Evolutionary conservation across 495 filamentous ascomycete species (phyloP).

Genomic region (Penicillium parvum): DNA sequence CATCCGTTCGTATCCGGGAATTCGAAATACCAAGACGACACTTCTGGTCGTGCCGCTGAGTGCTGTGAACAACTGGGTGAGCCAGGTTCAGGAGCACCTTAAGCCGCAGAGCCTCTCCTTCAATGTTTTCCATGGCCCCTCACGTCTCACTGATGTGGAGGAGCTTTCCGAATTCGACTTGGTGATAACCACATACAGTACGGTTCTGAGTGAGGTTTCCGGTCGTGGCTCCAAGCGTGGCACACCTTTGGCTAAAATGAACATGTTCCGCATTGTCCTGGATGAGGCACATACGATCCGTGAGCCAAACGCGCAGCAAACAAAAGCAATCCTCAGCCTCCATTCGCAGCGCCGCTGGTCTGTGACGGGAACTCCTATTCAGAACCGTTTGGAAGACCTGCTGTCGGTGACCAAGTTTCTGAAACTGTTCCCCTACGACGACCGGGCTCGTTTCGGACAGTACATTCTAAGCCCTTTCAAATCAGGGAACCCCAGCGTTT

Average conservation of each 20-base stretch:
- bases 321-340: conserved; percentile 78
- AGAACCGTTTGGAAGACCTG: conserved; percentile 89
- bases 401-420: conserved; percentile 88
- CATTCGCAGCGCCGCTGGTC: conserved; percentile 85
- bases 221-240: conserved; percentile 55
- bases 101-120: conserved; percentile 54
- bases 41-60: conserved; percentile 88
- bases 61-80: conserved; percentile 87
- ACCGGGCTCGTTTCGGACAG: conserved; percentile 65
- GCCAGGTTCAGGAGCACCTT: conserved; percentile 81
- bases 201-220: conserved; percentile 72
- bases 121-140: conserved; percentile 81
- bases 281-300: conserved; percentile 96
- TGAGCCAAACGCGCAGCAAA: conserved; percentile 72
- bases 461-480: conserved; percentile 78
- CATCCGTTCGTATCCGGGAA: conserved; percentile 39
- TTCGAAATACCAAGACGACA: conserved; percentile 70
- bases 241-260: conserved; percentile 67
- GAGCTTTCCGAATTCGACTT: conserved; percentile 72
- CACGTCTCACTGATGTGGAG: conserved; percentile 60
- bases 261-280: conserved; percentile 93
- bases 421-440: conserved; percentile 79
- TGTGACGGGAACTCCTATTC: conserved; percentile 87
- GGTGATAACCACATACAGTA: conserved; percentile 88
- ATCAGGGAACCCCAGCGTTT: conserved; percentile 69